Evolutionary conservation across 2,329 filamentous ascomycete species (phyloP), one percentile per base, ranked within the genome.

Genomic region (Verticillium nonalfalfae): DNA sequence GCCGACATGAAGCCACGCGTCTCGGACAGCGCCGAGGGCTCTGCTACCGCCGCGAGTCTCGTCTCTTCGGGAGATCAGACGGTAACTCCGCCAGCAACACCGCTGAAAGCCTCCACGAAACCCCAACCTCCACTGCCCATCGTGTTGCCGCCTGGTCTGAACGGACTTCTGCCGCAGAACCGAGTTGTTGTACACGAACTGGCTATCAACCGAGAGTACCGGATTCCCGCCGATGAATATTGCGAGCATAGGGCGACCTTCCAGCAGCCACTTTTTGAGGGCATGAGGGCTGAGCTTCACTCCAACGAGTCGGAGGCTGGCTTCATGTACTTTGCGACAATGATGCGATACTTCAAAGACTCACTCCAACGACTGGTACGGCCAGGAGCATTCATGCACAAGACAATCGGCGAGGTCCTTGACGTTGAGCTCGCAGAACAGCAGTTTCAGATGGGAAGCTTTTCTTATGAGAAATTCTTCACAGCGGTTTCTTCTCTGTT

Each of bases 401-500:
- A 81, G 2, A 81, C 91, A 55, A 91, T 94, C 62, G 85, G 85
- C 2, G 90, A 93, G 69, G 85, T 90, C 1, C 78, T 95, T 31
- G 91, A 94, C 66, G 85, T 87, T 1, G 87, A 91, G 45, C 80
- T 90, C 64, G 87, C 92, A 34, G 80, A 83, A 63, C 83, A 82
- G 50, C 89, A 93, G 66, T 91, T 90, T 68, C 78, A 79, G 10
- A 81, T 86, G 60, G 90, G 90, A 14, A 85, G 85, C 58, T 94
- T 94, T 71, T 93, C 90, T 0, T 93, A 93, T 66, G 87, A 90
- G 66, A 89, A 86, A 62, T 93, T 94, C 74, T 94, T 94, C 70
- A 78, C 81, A 1, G 90, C 91, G 64, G 91, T 94, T 81, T 86
- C 85, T 1, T 84, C 85, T 1, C 81, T 95, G 56, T 78, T 95